Base-by-base conservation (phyloP, 2,329 filamentous ascomycete genomes). In the Acrocalymma vagum region DNA sequence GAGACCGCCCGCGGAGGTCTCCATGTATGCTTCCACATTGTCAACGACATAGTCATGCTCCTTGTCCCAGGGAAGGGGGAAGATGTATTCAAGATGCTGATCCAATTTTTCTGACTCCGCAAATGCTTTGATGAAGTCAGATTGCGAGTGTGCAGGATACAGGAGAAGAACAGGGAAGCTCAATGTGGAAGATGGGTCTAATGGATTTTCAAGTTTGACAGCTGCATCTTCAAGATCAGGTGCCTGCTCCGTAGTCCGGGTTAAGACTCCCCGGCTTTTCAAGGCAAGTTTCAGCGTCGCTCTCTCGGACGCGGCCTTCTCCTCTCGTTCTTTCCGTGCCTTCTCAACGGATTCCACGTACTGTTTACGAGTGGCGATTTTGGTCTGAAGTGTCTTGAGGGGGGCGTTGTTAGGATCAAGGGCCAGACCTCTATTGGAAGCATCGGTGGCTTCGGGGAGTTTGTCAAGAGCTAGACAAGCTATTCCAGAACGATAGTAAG, bases 51-150 rank as follows among this genome's bases (percentile, higher is more conserved):
- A 96, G 59, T 84, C 84, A 2, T 78, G 71, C 45, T 79, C 74
- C 11, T 69, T 62, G 59, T 97, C 94, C 94, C 94, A 99, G 9
- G 91, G 90, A 59, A 91, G 71, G 3, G 92, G 93, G 42, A 99
- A 82, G 8, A 97, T 86, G 61, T 96, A 96, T 3, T 78, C 77
- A 33, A 99, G 76, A 69, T 96, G 92, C 53, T 93, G 85, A 6
- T 78, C 79, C 18, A 96, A 76, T 11, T 79, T 80, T 55, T 94
- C 85, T 45, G 79, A 83, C 76, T 97, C 94, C 36, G 79, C 78
- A 58, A 96, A 94, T 0, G 83, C 82, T 74, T 95, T 96, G 71
- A 99, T 81, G 59, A 99, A 94, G 69, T 99, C 94, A 1, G 84
- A 88, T 75, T 97, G 85, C 30, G 87, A 78, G 47, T 90, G 79